Conservation (phyloP, 306 rosid genomes). For the Casuarina cunninghamiana region DNA sequence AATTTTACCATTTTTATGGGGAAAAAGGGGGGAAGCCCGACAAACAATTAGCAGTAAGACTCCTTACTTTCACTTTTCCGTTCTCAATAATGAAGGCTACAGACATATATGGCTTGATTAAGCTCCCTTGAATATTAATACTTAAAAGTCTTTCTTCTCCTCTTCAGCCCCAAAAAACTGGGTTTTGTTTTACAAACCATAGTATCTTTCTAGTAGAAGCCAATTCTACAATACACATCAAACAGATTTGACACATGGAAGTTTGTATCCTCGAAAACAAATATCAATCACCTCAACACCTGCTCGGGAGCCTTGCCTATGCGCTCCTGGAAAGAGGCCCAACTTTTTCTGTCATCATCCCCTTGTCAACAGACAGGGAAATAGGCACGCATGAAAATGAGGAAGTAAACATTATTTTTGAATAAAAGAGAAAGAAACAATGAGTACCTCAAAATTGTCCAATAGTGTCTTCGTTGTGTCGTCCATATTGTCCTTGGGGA, state of each 20-base stretch:
- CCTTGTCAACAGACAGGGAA: slow-evolving; percentile 43
- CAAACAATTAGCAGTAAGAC: not conserved
- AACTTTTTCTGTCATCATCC: slow-evolving; percentile 42
- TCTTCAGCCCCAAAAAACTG: not conserved
- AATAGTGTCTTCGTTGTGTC: slow-evolving; percentile 45
- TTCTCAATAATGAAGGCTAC: not conserved
- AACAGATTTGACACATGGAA: not conserved
- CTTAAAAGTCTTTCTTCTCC: not conserved
- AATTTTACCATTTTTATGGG: not conserved
- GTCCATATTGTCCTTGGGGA: slow-evolving; percentile 41
- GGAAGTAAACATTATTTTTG: slow-evolving; percentile 11
- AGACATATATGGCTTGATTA: not conserved
- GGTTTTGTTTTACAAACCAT: not conserved
- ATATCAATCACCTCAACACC: slow-evolving; percentile 45
- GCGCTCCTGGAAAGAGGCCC: slow-evolving; percentile 66
- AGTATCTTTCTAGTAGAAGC: too few species aligned
- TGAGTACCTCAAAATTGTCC: slow-evolving; percentile 51
- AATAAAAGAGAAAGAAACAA: not conserved
- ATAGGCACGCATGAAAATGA: slow-evolving; percentile 13
- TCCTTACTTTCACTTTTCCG: not conserved
- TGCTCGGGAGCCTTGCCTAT: slow-evolving; percentile 64
- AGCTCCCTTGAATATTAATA: not conserved
- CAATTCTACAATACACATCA: too few species aligned
- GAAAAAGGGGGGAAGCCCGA: not conserved
- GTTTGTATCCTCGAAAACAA: not conserved